Percentiles rank a stretch among this genome's conserved stretches.
phyloP scores from a whole-genome alignment of 2,329 filamentous ascomycete genomes.

The Talaromyces rugulosus region DNA sequence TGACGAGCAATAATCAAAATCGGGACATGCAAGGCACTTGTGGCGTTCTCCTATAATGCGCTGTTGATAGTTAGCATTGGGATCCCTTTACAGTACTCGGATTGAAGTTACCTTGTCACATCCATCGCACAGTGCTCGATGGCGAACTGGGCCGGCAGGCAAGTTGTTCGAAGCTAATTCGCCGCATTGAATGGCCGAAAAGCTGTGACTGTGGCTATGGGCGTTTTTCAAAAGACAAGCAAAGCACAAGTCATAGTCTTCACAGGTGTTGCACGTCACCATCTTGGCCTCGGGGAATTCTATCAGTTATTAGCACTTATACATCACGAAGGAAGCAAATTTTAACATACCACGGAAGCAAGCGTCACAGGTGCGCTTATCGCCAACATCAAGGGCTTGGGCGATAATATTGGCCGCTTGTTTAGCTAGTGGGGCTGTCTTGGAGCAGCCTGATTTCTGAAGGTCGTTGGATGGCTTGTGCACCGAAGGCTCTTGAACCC shows the following conservation, averaged over 20 bases:
- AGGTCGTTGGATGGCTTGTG: neutral
- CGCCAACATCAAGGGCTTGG: constrained; percentile 16
- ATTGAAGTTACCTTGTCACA: constrained; percentile 65
- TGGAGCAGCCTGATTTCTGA: neutral
- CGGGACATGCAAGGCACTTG: constrained; percentile 95
- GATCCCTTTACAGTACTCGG: neutral
- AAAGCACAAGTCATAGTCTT: constrained; percentile 90
- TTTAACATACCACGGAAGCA: constrained; percentile 56
- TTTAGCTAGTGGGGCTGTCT: neutral
- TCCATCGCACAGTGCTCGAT: constrained; percentile 90
- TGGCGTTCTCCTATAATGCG: constrained; percentile 84
- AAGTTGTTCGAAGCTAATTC: constrained; percentile 22
- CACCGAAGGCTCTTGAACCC: constrained; percentile 5
- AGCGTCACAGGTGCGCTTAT: constrained; percentile 56
- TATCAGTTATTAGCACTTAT: constrained; percentile 27
- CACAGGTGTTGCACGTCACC: constrained; percentile 77
- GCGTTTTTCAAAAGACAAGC: constrained; percentile 69
- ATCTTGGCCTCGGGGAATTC: constrained; percentile 74
- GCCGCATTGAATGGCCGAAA: constrained; percentile 50
- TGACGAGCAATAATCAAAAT: constrained; percentile 88
- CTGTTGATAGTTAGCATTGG: constrained; percentile 29
- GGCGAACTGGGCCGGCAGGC: constrained; percentile 74
- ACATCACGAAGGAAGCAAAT: neutral
- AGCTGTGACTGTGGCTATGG: constrained; percentile 84
- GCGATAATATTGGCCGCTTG: constrained; percentile 16